Evolutionary conservation across 169 alveolate species (phyloP).

Genomic region (Plasmodium adleri): DNA sequence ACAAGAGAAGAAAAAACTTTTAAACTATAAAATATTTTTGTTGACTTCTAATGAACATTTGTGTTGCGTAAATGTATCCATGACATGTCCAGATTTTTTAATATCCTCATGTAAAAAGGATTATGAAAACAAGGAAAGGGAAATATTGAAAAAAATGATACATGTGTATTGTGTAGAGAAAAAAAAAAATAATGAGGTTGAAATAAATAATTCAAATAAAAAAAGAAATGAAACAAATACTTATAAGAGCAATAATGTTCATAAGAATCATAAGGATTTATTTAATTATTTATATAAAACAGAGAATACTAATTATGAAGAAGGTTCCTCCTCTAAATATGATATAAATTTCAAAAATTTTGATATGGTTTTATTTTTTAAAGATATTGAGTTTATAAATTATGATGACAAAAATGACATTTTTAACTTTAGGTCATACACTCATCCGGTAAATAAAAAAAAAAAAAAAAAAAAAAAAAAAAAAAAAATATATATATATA

Average conservation of each 20-base stretch:
- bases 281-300: constrained; percentile 62
- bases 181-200: constrained; percentile 2
- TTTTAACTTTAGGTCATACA: constrained; percentile 55
- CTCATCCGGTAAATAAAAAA: constrained; percentile 55
- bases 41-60: constrained; percentile 59
- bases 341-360: constrained; percentile 6
- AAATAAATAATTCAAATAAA: background rate
- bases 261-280: constrained; percentile 10
- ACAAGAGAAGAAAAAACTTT: constrained; percentile 21
- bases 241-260: constrained; percentile 1
- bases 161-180: constrained; percentile 21
- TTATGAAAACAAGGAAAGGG: constrained; percentile 58
- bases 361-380: constrained; percentile 55
- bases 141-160: constrained; percentile 50
- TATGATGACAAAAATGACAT: constrained; percentile 62
- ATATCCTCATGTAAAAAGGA: constrained; percentile 39
- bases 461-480: background rate
- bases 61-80: constrained; percentile 62
- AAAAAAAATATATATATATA: background rate
- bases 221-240: background rate
- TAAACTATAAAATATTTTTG: constrained; percentile 48
- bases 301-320: constrained; percentile 22
- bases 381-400: constrained; percentile 53
- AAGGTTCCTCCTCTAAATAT: background rate
- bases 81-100: constrained; percentile 45